Conservation (phyloP, 495 filamentous ascomycete species). For the Neurospora cerealis region DNA sequence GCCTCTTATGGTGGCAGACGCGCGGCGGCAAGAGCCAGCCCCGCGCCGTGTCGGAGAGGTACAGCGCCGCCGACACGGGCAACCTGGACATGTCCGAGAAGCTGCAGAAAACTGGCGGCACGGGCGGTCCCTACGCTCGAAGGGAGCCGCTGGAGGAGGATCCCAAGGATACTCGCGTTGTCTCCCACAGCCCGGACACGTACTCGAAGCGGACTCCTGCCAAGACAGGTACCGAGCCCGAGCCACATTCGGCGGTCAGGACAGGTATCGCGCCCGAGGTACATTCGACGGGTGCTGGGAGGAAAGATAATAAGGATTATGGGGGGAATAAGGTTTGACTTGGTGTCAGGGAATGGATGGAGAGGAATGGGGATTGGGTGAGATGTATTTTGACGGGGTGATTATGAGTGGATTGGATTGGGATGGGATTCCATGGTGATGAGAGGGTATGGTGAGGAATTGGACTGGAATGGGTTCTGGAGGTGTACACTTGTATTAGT, state of each 20-base stretch:
- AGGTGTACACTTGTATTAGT: not conserved
- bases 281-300: not conserved
- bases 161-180: slow-evolving; percentile 6
- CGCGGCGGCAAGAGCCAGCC: slow-evolving; percentile 17
- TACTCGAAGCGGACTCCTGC: slow-evolving; percentile 6
- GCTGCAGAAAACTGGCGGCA: slow-evolving; percentile 5
- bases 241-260: not conserved
- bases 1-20: slow-evolving; percentile 14
- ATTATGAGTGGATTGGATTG: not conserved
- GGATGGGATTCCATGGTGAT: not conserved
- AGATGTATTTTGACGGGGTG: not conserved
- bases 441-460: not conserved
- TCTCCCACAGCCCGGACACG: not conserved
- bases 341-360: not conserved
- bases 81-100: slow-evolving; percentile 7
- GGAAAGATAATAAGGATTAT: not conserved
- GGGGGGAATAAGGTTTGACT: not conserved
- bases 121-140: slow-evolving; percentile 11
- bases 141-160: not conserved
- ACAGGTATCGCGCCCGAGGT: not conserved
- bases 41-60: slow-evolving; percentile 1
- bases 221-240: not conserved
- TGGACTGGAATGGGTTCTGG: not conserved
- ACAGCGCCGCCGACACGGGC: not conserved
- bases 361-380: not conserved